Evolutionary conservation across 352 stramenopile genomes (phyloP).

Genomic region (Pythium biforme): DNA sequence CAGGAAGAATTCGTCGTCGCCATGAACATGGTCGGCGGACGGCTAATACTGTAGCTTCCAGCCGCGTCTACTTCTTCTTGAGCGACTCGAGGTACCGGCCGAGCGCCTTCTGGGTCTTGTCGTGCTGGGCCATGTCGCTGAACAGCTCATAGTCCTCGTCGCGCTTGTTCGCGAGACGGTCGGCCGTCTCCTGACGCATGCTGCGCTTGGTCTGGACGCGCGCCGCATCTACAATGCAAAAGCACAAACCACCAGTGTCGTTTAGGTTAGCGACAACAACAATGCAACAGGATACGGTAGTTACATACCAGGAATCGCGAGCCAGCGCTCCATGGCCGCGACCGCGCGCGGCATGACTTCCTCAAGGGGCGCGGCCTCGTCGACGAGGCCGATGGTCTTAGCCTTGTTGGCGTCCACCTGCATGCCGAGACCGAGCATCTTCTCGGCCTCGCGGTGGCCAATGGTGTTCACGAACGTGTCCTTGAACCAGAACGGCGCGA

Average conservation of each 20-base stretch:
- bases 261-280: no score
- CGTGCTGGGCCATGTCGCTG: slow-evolving; percentile 69
- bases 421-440: slow-evolving; percentile 79
- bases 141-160: slow-evolving; percentile 71
- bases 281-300: no score
- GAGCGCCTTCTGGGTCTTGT: slow-evolving; percentile 83
- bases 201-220: slow-evolving; percentile 74
- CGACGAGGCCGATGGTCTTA: slow-evolving; percentile 73
- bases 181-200: slow-evolving; percentile 73
- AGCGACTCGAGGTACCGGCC: slow-evolving; percentile 75
- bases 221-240: slow-evolving; percentile 47
- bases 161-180: slow-evolving; percentile 48
- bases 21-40: not conserved
- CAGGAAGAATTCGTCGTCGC: not conserved
- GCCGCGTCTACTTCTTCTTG: slow-evolving; percentile 53
- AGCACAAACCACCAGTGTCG: not conserved
- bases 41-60: no score
- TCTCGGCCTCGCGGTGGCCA: slow-evolving; percentile 78
- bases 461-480: slow-evolving; percentile 83
- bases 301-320: slow-evolving; percentile 77
- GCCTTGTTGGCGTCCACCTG: slow-evolving; percentile 76
- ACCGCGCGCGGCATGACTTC: slow-evolving; percentile 72
- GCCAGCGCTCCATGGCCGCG: slow-evolving; percentile 68
- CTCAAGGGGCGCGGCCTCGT: slow-evolving; percentile 73
- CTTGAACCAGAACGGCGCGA: slow-evolving; percentile 74